Evolutionary conservation across 176 grass and related monocot genomes (phyloP).

Genomic region (Triticum turgidum): DNA sequence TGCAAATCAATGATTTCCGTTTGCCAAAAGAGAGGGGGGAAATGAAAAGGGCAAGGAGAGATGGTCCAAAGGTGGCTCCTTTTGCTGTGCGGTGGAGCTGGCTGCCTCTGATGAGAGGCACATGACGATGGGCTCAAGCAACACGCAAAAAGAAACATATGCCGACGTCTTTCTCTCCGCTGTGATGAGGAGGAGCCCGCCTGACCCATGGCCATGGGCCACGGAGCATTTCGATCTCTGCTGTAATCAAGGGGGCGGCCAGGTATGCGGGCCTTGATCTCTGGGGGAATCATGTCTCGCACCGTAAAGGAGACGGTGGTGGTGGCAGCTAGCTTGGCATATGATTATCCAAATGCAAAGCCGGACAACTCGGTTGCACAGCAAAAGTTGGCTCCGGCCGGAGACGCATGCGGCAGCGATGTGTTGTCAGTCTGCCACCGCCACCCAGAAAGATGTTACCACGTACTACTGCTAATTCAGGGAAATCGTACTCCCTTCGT

Average conservation of each 20-base stretch:
- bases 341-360: slow-evolving; percentile 70
- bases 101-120: slow-evolving; percentile 56
- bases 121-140: slow-evolving; percentile 51
- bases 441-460: slow-evolving; percentile 25
- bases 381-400: slow-evolving; percentile 48
- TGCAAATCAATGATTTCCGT: not conserved
- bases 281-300: slow-evolving; percentile 39
- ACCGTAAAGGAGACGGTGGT: slow-evolving; percentile 42
- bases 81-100: slow-evolving; percentile 58
- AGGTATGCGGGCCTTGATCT: slow-evolving; percentile 51
- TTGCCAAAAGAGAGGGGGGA: not conserved
- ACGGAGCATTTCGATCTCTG: slow-evolving; percentile 38
- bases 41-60: not conserved
- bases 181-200: slow-evolving; percentile 14
- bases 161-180: slow-evolving; percentile 14
- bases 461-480: slow-evolving; percentile 4
- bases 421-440: slow-evolving; percentile 46
- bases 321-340: slow-evolving; percentile 63
- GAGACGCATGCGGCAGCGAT: slow-evolving; percentile 29
- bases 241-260: slow-evolving; percentile 47
- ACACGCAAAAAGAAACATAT: slow-evolving; percentile 47
- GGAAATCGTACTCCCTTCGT: not conserved
- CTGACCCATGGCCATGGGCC: slow-evolving; percentile 38
- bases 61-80: slow-evolving; percentile 51
- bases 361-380: slow-evolving; percentile 61